These are phyloP conservation scores for Ophioceras dolichostomum DNA, from an alignment of 2,329 filamentous ascomycete species.

Conservation along the genomic window DNA sequence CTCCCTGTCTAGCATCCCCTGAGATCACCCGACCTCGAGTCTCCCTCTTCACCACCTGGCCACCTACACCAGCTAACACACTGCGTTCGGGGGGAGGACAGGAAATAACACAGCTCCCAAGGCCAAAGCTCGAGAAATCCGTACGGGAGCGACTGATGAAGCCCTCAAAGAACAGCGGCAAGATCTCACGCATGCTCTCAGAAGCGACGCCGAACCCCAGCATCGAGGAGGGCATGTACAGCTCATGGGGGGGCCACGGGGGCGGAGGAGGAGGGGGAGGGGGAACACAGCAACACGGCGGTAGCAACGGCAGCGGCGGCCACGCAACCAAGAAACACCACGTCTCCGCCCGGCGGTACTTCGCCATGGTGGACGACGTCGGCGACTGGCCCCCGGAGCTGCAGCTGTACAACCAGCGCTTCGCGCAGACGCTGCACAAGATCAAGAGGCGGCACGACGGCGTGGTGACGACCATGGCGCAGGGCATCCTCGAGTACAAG, in stretches of 20 bases:
- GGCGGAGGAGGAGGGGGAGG: conserved; percentile 22
- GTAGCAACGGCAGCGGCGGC: conserved; percentile 5
- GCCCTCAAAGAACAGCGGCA: conserved; percentile 44
- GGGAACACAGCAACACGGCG: conserved; percentile 30
- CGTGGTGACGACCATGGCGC: conserved; percentile 94
- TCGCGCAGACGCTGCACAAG: conserved; percentile 76
- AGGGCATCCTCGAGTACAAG: conserved; percentile 97
- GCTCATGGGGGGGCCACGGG: conserved; percentile 35
- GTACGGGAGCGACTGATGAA: conserved; percentile 68
- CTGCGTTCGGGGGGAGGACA: conserved; percentile 27
- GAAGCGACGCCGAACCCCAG: conserved; percentile 86
- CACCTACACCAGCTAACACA: not conserved
- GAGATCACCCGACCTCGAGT: not conserved
- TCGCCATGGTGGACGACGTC: conserved; percentile 79
- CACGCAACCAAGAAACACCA: conserved; percentile 25
- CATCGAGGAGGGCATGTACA: conserved; percentile 72
- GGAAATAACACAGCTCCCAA: conserved; percentile 84
- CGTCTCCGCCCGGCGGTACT: conserved; percentile 60
- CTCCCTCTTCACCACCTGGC: not conserved
- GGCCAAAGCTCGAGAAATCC: conserved; percentile 64
- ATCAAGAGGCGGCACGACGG: conserved; percentile 96
- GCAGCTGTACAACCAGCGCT: conserved; percentile 85
- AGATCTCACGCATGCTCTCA: conserved; percentile 55
- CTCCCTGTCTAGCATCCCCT: too few species aligned
- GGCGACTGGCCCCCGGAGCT: conserved; percentile 89